Percentiles rank a stretch among this genome's conserved stretches.
phyloP scores from a whole-genome alignment of 352 stramenopile species.

The Phytopythium kandeliae region DNA sequence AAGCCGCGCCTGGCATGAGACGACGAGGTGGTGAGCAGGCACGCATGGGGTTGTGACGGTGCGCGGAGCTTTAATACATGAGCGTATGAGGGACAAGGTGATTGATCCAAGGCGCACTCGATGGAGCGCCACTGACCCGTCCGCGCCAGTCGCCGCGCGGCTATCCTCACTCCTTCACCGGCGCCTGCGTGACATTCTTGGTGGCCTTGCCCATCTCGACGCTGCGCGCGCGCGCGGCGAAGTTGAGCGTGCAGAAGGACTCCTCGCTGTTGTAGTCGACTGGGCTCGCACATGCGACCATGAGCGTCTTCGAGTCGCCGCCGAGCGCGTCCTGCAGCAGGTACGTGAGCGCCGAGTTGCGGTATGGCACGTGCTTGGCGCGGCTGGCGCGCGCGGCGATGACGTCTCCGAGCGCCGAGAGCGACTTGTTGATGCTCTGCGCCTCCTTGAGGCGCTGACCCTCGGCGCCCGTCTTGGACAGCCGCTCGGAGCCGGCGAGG shows the following conservation, averaged over 20 bases:
- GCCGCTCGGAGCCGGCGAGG: conserved; percentile 83
- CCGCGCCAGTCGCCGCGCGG: too few relatives aligned
- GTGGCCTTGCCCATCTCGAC: conserved; percentile 89
- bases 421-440: conserved; percentile 92
- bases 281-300: conserved; percentile 89
- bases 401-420: conserved; percentile 96
- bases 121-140: background rate
- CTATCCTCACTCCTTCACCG: conserved; percentile 8
- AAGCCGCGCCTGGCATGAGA: background rate
- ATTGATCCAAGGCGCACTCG: too few relatives aligned
- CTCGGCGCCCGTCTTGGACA: conserved; percentile 87
- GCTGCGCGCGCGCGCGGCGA: conserved; percentile 76
- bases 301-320: conserved; percentile 91
- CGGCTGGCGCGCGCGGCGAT: conserved; percentile 89
- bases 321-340: conserved; percentile 91
- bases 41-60: background rate
- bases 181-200: conserved; percentile 63
- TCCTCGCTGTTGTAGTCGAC: conserved; percentile 91
- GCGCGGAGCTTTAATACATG: conserved; percentile 1
- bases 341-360: conserved; percentile 94
- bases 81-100: background rate
- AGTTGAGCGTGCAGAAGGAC: conserved; percentile 92
- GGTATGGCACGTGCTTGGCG: conserved; percentile 91
- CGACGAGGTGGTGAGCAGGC: background rate
- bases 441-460: conserved; percentile 88